phyloP scores from a whole-genome alignment of 2,329 filamentous ascomycete species.

The Westerdykella sp. region DNA sequence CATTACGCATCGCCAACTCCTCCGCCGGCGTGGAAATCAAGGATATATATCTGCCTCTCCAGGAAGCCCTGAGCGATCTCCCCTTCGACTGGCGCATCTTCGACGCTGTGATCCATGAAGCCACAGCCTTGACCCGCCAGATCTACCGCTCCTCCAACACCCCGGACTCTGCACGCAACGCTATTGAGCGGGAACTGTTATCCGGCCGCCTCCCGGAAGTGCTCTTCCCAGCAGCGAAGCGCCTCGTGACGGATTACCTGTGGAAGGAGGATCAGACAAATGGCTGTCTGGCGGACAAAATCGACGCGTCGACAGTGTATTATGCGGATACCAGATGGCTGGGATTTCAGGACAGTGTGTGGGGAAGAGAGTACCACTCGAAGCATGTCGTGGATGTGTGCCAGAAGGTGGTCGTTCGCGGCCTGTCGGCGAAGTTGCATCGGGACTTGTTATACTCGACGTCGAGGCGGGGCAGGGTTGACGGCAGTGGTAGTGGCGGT shows the following conservation, averaged over 20 bases:
- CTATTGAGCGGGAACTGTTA: slow-evolving; percentile 49
- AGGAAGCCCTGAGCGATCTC: slow-evolving; percentile 24
- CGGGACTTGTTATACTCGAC: slow-evolving; percentile 4
- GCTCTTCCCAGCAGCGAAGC: slow-evolving; percentile 44
- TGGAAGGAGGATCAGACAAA: slow-evolving; percentile 41
- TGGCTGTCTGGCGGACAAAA: slow-evolving; percentile 49
- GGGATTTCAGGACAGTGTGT: slow-evolving; percentile 55
- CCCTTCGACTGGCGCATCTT: slow-evolving; percentile 44
- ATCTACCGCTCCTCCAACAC: slow-evolving; percentile 47
- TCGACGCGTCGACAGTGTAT: slow-evolving; percentile 63
- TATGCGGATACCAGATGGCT: slow-evolving; percentile 67
- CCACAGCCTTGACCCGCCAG: slow-evolving; percentile 59
- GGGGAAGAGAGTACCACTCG: slow-evolving; percentile 55
- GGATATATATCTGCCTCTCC: slow-evolving; percentile 40
- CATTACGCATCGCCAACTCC: slow-evolving; percentile 18
- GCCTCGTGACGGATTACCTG: slow-evolving; percentile 40
- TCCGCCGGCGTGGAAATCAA: slow-evolving; percentile 36
- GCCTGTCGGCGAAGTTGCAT: slow-evolving; percentile 21
- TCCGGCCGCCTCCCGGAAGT: slow-evolving; percentile 48
- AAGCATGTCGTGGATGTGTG: slow-evolving; percentile 54
- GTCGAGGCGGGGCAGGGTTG: slow-evolving; percentile 5
- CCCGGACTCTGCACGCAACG: slow-evolving; percentile 37
- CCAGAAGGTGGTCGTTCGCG: slow-evolving; percentile 44
- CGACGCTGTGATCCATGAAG: slow-evolving; percentile 48
- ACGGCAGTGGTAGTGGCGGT: slow-evolving; percentile 2